Base-by-base conservation (phyloP, 2,329 filamentous ascomycete genomes). In the Hymenotorrendiella dingleyae region DNA sequence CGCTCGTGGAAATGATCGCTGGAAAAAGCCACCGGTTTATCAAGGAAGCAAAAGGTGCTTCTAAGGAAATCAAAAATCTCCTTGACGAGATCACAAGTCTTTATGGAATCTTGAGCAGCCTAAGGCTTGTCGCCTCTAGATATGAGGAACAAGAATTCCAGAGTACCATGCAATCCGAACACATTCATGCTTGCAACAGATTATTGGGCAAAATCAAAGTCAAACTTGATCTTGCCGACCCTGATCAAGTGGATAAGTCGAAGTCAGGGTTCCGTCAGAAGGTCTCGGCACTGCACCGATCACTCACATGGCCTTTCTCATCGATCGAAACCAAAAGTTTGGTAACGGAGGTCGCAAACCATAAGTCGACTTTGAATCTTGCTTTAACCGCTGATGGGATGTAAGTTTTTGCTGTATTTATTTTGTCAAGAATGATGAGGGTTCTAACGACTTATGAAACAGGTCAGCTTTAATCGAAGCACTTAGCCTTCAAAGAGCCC, bases 71-170 rank as follows among this genome's bases (percentile, higher is more conserved):
- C 1, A 26, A 42, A n/a, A 40, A 14, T 2, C 37, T 45, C 14
- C 6, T 51, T 2, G 14, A 35, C 6, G 48, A 51, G 14, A 39
- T 42, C 9, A 49, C 40, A 3, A 20, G 22, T 11, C 42, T 51
- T 8, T 38, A 27, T 23, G 46, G 40, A 2, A 41, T 43, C 6
- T 40, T 51, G 3, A 21, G 47, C 4, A 49, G n/a, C 11, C 34
- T 43, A 6, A 2, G n/a, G 6, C 7, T 16, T 3, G 27, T 43
- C 9, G 34, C 39, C 11, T 10, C 24, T 7, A 19, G 23, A 12
- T 23, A 27, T 7, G 24, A 46, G 22, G 26, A 46, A 4, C 21
- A 37, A 6, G 22, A 10, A 16, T 32, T 38, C 12, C 17, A 26
- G 16, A 30, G 16, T n/a, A 37, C 34, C 4, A 32, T 28, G 4